Evolutionary conservation across 352 stramenopile species (phyloP), one percentile per base, ranked within the genome.

Genomic region (Globisporangium radiosum): DNA sequence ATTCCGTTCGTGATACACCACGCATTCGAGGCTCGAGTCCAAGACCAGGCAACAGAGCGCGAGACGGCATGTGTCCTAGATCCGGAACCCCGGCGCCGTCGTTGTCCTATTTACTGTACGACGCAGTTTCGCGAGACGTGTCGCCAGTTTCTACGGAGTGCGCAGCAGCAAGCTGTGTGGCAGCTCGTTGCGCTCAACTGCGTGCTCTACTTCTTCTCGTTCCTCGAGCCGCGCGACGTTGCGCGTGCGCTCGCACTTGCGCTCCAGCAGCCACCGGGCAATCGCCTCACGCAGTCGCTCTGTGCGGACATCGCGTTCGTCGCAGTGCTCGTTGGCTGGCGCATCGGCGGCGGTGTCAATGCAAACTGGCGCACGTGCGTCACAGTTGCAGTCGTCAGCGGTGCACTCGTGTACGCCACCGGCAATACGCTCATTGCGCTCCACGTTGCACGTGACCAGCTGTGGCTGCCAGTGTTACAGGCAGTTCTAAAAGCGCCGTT

Each of bases 101-200:
- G 25, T 25, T 25, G 25, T 25, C 25, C 25, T 25, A 25, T 39
- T 17, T 14, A 14, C 9, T 11, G 44, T 36, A 48, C 50, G 4
- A 45, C 45, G 1, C 54, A 57, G 14, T 60, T 73, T 7, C n/a
- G 52, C 5, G 49, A 59, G 33, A 70, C 66, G 11, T 59, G 61
- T 9, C 60, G 47, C 1, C 59, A 62, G 40, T 65, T 75, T 52
- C 65, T 56, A 55, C 62, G 60, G 25, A 61, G 61, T 9, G 64
- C 59, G 15, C 62, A 80, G 63, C 71, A 80, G 52, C 62, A 68
- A 17, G 74, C 72, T n/a, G 66, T 84, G 17, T 84, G 71, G 64
- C 64, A 81, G 52, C 64, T 84, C 44, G 56, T 81, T 7, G 63
- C 71, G 6, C 70, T 79, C 62, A 76, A 76, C 62, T 70, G 64